Evolutionary conservation across 2,329 filamentous ascomycete genomes (phyloP).

Genomic region (Periconia sp.): DNA sequence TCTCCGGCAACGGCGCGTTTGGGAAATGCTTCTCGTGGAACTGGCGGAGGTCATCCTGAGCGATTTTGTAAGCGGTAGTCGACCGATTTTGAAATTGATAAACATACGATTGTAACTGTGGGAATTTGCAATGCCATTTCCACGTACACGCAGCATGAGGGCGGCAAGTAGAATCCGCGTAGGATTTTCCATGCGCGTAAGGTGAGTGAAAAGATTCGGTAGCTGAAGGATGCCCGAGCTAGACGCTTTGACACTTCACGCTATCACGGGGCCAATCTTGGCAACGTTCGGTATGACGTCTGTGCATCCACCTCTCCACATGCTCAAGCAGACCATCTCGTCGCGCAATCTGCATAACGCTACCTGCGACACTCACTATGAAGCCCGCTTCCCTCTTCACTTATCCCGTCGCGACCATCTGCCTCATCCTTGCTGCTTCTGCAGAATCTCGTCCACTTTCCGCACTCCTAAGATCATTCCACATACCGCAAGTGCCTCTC

Average conservation of each 20-base stretch:
- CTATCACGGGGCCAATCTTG: constrained; percentile 38
- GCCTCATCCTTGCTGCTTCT: constrained; percentile 37
- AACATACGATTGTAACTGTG: constrained; percentile 39
- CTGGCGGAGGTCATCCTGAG: constrained; percentile 50
- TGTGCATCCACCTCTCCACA: constrained; percentile 23
- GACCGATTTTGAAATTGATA: no score
- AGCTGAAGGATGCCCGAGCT: background rate
- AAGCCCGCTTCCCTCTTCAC: constrained; percentile 28
- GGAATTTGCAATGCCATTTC: constrained; percentile 34
- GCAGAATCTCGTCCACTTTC: constrained; percentile 40
- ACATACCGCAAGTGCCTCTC: constrained; percentile 37
- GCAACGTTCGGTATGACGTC: constrained; percentile 44
- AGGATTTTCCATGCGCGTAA: no score
- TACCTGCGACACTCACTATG: constrained; percentile 27
- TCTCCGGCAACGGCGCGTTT: constrained; percentile 41
- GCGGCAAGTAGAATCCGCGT: constrained; percentile 11
- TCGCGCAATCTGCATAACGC: background rate
- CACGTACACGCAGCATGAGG: constrained; percentile 15
- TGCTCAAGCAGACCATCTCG: constrained; percentile 4
- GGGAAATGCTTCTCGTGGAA: constrained; percentile 54
- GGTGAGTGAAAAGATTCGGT: no score
- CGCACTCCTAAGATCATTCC: constrained; percentile 34
- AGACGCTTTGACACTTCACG: constrained; percentile 30
- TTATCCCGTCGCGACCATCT: constrained; percentile 35
- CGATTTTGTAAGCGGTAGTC: constrained; percentile 13